Conservation (phyloP, 2,329 filamentous ascomycete species). For the Penicillium sp. region DNA sequence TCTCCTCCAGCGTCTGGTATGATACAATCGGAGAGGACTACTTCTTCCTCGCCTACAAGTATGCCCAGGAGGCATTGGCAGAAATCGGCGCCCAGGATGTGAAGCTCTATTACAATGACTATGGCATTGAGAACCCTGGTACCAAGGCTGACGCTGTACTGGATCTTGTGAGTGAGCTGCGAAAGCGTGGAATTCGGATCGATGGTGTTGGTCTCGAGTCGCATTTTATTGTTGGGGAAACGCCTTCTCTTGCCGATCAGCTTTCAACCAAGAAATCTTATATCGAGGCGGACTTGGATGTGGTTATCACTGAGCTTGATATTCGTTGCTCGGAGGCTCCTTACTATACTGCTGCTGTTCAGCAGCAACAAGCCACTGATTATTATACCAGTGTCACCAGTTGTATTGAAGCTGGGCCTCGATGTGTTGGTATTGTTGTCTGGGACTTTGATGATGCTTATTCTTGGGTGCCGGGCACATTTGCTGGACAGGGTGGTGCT, state of each 20-base stretch:
- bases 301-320: slow-evolving; percentile 45
- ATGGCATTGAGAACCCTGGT: slow-evolving; percentile 39
- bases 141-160: slow-evolving; percentile 33
- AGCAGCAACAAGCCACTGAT: slow-evolving; percentile 19
- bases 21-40: slow-evolving; percentile 31
- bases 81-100: slow-evolving; percentile 3
- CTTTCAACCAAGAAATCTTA: slow-evolving; percentile 37
- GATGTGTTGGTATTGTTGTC: slow-evolving; percentile 26
- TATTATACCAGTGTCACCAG: slow-evolving; percentile 25
- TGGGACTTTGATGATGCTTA: slow-evolving; percentile 42
- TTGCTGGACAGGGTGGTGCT: slow-evolving; percentile 32
- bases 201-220: slow-evolving; percentile 50
- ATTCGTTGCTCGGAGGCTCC: slow-evolving; percentile 40
- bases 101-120: slow-evolving; percentile 45
- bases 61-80: slow-evolving; percentile 30
- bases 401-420: slow-evolving; percentile 19
- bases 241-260: slow-evolving; percentile 40
- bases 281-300: slow-evolving; percentile 36
- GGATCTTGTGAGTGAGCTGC: slow-evolving; percentile 33
- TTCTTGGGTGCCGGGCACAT: slow-evolving; percentile 41
- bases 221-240: slow-evolving; percentile 45
- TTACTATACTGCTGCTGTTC: slow-evolving; percentile 18
- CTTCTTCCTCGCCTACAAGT: slow-evolving; percentile 43
- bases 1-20: slow-evolving; percentile 40
- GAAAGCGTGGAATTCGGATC: slow-evolving; percentile 39